phyloP scores from a whole-genome alignment of 1,139 yeast genomes.

The Debaryomyces subglobosus region DNA sequence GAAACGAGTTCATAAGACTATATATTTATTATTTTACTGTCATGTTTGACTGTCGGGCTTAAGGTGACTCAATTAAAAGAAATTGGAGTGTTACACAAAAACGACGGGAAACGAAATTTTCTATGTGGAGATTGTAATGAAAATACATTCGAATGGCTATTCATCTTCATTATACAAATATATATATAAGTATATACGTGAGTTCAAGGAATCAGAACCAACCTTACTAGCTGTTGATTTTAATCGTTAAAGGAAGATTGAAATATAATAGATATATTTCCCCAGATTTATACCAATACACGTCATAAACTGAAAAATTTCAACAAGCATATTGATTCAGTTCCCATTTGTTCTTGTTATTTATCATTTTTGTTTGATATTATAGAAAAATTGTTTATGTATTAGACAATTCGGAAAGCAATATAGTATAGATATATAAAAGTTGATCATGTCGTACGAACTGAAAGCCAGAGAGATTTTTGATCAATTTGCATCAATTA shows the following conservation, averaged over 20 bases:
- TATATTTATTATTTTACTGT: neutral
- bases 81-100: slow-evolving; percentile 5
- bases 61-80: slow-evolving; percentile 6
- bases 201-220: neutral
- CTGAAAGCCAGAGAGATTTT: slow-evolving; percentile 43
- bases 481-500: slow-evolving; percentile 40
- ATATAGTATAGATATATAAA: slow-evolving; percentile 7
- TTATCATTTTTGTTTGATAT: slow-evolving; percentile 6
- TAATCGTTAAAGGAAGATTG: neutral
- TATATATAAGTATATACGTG: slow-evolving; percentile 1
- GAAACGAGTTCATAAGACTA: neutral
- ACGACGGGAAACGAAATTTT: slow-evolving; percentile 2
- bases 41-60: neutral
- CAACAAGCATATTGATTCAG: neutral
- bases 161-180: neutral
- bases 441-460: slow-evolving; percentile 22
- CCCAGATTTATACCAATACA: slow-evolving; percentile 2
- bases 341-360: slow-evolving; percentile 3
- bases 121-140: slow-evolving; percentile 6
- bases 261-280: neutral
- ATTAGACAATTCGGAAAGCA: slow-evolving; percentile 1
- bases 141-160: neutral
- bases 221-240: neutral
- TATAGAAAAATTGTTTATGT: slow-evolving; percentile 6
- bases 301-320: slow-evolving; percentile 1